A percentile compares a stretch with the other conserved stretches of the same genome.
phyloP scores from a whole-genome alignment of 2,329 filamentous ascomycete species.

The Ophiostoma tasmaniense region DNA sequence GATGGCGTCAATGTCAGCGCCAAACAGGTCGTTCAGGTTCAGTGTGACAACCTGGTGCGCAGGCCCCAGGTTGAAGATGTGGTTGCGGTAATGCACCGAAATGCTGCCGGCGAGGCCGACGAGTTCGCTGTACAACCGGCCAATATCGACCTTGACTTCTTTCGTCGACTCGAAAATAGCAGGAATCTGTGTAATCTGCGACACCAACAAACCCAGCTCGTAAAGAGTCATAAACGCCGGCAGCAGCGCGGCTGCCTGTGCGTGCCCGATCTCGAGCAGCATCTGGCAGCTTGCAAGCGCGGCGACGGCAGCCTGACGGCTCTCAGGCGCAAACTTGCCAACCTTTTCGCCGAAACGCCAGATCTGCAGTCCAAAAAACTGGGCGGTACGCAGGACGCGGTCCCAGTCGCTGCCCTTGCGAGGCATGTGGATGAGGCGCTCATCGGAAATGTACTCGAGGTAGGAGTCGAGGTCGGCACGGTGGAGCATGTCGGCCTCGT shows the following conservation, averaged over 20 bases:
- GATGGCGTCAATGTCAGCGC: conserved; percentile 28
- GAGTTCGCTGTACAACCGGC: conserved; percentile 30
- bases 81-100: conserved; percentile 29
- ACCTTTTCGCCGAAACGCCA: conserved; percentile 30
- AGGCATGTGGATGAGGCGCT: conserved; percentile 35
- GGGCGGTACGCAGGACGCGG: conserved; percentile 32
- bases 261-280: conserved; percentile 33
- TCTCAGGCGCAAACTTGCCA: conserved; percentile 25
- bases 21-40: conserved; percentile 32
- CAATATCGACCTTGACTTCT: conserved; percentile 27
- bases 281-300: conserved; percentile 33
- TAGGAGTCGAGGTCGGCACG: conserved; percentile 27
- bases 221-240: conserved; percentile 34
- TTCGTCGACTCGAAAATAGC: conserved; percentile 29
- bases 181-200: conserved; percentile 30
- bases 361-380: conserved; percentile 35
- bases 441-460: conserved; percentile 31
- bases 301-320: conserved; percentile 24
- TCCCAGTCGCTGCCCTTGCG: conserved; percentile 35
- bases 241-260: conserved; percentile 31
- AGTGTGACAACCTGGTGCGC: conserved; percentile 24
- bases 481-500: conserved; percentile 24
- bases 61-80: conserved; percentile 27
- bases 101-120: conserved; percentile 30
- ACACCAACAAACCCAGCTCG: conserved; percentile 32